Conservation (phyloP, 768 basidiomycete species). For the Dendrothele bispora region DNA sequence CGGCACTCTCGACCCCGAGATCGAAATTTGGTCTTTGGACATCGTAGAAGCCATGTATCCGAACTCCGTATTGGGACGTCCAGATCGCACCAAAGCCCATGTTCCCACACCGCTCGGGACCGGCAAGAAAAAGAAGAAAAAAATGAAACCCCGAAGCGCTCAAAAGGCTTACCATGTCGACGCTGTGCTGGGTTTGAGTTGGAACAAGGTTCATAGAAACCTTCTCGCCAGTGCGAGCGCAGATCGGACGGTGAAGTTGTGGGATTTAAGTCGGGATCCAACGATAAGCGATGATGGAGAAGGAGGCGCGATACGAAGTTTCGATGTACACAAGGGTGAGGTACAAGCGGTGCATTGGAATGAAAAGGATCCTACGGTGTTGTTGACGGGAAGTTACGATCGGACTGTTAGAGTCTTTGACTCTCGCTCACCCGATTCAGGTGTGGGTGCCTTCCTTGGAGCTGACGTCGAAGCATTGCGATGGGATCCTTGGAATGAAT, state of each 20-base stretch:
- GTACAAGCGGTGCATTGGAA: slow-evolving; percentile 98
- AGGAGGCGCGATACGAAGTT: slow-evolving; percentile 79
- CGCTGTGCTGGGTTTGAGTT: slow-evolving; percentile 88
- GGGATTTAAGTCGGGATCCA: slow-evolving; percentile 84
- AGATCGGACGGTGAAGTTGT: slow-evolving; percentile 94
- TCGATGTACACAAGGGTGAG: slow-evolving; percentile 87
- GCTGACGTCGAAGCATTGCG: slow-evolving; percentile 91
- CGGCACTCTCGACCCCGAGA: slow-evolving; percentile 95
- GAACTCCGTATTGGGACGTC: slow-evolving; percentile 85
- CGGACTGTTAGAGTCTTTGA: slow-evolving; percentile 95
- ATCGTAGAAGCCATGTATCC: slow-evolving; percentile 94
- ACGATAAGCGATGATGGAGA: slow-evolving; percentile 43
- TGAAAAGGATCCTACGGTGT: slow-evolving; percentile 78
- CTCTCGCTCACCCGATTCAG: slow-evolving; percentile 75
- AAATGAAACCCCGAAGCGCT: slow-evolving; percentile 62
- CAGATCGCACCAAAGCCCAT: slow-evolving; percentile 79
- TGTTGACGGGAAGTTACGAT: slow-evolving; percentile 93
- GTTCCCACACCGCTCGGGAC: slow-evolving; percentile 81
- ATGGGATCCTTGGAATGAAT: slow-evolving; percentile 95
- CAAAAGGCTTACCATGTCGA: slow-evolving; percentile 84
- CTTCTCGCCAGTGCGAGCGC: slow-evolving; percentile 90
- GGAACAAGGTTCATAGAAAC: slow-evolving; percentile 90
- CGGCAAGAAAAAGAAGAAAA: slow-evolving; percentile 96
- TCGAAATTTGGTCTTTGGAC: slow-evolving; percentile 98
- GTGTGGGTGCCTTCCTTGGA: slow-evolving; percentile 82